Evolutionary conservation across 768 basidiomycete species (phyloP).

Genomic region (Pleurotus salmoneostramineus): DNA sequence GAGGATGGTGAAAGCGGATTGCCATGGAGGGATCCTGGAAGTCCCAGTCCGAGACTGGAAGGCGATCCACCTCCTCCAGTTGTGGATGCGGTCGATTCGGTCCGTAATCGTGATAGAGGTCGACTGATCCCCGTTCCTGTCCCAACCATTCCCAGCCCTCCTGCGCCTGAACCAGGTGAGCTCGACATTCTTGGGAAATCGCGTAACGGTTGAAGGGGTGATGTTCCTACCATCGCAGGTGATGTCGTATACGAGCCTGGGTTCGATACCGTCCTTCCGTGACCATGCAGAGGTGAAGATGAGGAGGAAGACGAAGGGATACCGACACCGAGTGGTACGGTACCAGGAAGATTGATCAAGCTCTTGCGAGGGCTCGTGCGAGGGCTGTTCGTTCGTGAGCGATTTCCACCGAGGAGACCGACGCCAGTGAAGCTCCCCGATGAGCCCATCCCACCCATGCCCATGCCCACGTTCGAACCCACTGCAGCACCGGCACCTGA

Average conservation of each 20-base stretch:
- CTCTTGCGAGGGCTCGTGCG: conserved; percentile 4
- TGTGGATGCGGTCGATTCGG: neutral
- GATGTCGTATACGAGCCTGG: neutral
- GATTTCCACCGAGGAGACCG: neutral
- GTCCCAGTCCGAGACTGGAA: neutral
- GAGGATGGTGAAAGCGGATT: neutral
- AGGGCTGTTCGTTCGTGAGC: conserved; percentile 4
- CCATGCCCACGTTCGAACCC: too few species aligned
- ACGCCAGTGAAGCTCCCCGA: neutral
- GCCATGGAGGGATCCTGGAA: conserved; percentile 1
- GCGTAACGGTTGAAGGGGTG: neutral
- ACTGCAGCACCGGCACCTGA: too few species aligned
- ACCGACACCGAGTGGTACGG: neutral
- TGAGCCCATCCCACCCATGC: too few species aligned
- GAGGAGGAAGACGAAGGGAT: too few species aligned
- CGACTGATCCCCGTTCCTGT: neutral
- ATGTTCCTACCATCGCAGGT: neutral
- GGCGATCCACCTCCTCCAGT: neutral
- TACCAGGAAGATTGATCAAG: neutral
- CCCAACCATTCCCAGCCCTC: neutral
- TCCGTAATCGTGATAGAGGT: conserved; percentile 2
- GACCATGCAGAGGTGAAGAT: too few species aligned
- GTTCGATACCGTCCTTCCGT: neutral
- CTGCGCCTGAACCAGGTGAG: neutral
- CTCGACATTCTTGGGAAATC: conserved; percentile 1